Conservation (phyloP, 1,284 basidiomycete species). For the Wallemia ichthyophaga region DNA sequence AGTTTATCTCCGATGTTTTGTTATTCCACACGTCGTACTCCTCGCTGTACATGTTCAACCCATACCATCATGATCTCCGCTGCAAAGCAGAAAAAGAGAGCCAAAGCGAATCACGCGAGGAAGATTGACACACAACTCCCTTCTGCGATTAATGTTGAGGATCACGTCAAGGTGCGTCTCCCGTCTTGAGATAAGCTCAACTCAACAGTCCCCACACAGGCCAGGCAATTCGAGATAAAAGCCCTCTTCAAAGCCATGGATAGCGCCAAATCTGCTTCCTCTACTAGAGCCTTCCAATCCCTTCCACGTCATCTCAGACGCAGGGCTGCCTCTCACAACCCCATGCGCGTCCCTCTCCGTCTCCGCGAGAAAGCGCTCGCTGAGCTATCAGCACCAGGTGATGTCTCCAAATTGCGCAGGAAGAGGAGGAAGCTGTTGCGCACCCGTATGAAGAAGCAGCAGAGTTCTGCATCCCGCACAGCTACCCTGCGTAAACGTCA, state of each 20-base stretch:
- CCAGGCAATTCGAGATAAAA: conserved; percentile 53
- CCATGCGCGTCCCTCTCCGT: conserved; percentile 51
- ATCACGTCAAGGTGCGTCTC: conserved; percentile 38
- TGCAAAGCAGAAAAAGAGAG: background rate
- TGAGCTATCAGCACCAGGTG: conserved; percentile 32
- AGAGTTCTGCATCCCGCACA: conserved; percentile 18
- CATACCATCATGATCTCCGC: background rate
- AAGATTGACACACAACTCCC: conserved; percentile 20
- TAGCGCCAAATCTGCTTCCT: conserved; percentile 37
- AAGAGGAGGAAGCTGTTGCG: conserved; percentile 21
- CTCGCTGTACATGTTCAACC: background rate
- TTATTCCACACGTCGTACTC: background rate
- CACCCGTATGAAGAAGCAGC: conserved; percentile 24
- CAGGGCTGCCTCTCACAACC: conserved; percentile 70
- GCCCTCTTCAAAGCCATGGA: conserved; percentile 65
- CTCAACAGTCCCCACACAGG: conserved; percentile 19
- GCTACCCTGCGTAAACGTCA: conserved; percentile 32
- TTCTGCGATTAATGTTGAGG: conserved; percentile 47
- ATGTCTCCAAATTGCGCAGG: conserved; percentile 18
- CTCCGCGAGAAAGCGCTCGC: conserved; percentile 43
- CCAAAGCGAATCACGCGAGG: background rate
- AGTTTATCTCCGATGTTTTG: background rate
- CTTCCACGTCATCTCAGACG: conserved; percentile 61
- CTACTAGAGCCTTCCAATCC: conserved; percentile 60
- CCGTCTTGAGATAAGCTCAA: background rate